These are phyloP conservation scores for Lecanosticta acicola DNA, from an alignment of 2,329 filamentous ascomycete genomes.

Conservation along the genomic window DNA sequence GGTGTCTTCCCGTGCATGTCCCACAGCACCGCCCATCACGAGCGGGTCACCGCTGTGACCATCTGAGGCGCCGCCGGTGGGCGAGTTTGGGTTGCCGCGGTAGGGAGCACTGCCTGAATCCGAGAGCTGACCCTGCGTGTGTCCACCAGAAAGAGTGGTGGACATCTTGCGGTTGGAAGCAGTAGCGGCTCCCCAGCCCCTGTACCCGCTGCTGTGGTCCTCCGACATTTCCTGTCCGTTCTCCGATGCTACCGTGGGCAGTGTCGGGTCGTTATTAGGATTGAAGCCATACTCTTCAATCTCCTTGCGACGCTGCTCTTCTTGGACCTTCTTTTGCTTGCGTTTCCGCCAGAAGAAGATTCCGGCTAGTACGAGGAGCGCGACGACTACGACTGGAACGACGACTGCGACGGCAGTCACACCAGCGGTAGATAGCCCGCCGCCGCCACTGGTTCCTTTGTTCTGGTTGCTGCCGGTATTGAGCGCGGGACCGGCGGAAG, in stretches of 20 bases:
- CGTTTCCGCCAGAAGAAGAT: constrained; percentile 85
- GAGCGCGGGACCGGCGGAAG: constrained; percentile 10
- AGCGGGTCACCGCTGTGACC: constrained; percentile 57
- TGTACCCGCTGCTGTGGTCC: constrained; percentile 71
- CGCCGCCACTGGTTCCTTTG: constrained; percentile 15
- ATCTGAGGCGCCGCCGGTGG: constrained; percentile 47
- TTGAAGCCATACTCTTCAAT: constrained; percentile 97
- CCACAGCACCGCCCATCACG: constrained; percentile 30
- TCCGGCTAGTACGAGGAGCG: constrained; percentile 67
- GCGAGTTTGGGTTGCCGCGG: constrained; percentile 47
- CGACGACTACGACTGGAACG: constrained; percentile 84
- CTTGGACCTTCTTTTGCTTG: constrained; percentile 75
- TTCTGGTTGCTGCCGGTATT: constrained; percentile 9
- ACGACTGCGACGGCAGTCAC: constrained; percentile 91
- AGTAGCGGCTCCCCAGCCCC: constrained; percentile 72
- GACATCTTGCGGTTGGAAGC: constrained; percentile 70
- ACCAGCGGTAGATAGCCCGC: constrained; percentile 55
- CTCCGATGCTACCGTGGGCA: constrained; percentile 54
- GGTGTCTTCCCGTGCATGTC: constrained; percentile 39
- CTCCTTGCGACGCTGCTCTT: constrained; percentile 87
- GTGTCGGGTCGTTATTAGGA: constrained; percentile 87
- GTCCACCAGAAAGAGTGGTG: constrained; percentile 77
- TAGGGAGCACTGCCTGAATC: constrained; percentile 55
- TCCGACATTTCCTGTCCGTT: constrained; percentile 67
- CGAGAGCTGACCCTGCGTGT: constrained; percentile 50